Base-by-base conservation (phyloP, 805 yeast species). In the Yarrowia sp. region DNA sequence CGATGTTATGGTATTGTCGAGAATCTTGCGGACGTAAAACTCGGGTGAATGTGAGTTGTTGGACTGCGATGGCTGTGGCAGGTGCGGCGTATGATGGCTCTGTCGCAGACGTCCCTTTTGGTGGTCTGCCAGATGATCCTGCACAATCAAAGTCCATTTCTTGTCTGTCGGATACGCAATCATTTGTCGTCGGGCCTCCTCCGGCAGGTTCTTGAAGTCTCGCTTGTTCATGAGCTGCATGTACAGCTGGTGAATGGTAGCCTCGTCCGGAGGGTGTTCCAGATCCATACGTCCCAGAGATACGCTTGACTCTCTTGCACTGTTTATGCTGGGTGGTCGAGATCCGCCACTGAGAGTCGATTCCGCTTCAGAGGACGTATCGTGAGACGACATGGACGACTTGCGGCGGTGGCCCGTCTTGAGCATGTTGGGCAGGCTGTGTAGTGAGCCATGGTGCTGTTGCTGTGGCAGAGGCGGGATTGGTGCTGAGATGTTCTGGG, bases 141-240 rank as follows among this genome's bases (percentile, higher is more conserved):
- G 98, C 69, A 88, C 85, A 44, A 92, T 87, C 69, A 92, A 81
- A 87, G 90, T 86, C 96, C 97, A 92, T 76, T 93, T 93, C 71
- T 91, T 90, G 57, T 88, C 90, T 0, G 84, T 78, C 47, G 88
- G 83, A 72, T 88, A 92, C 69, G 82, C 83, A 71, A 84, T 80
- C 89, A 93, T 86, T 72, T 90, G 95, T 65, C 80, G 82, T 69
- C 86, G 86, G 3, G 95, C 96, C 61, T 83, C 84, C 31, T 84
- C 84, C 0, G 97, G 90, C 36, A 88, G 77, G 45, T 81, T 77
- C 67, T 81, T 84, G 75, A 90, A 88, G 73, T 92, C 96, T 71
- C 97, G 84, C 65, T 75, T 74, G 65, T 74, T 73, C 93, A 92
- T 88, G 67, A 92, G 83, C 66, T 88, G 92, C 64, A 84, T 81